Evolutionary conservation across 768 basidiomycete genomes (phyloP), one percentile per base, ranked within the genome.

Genomic region (Leccinum subgranulosum): DNA sequence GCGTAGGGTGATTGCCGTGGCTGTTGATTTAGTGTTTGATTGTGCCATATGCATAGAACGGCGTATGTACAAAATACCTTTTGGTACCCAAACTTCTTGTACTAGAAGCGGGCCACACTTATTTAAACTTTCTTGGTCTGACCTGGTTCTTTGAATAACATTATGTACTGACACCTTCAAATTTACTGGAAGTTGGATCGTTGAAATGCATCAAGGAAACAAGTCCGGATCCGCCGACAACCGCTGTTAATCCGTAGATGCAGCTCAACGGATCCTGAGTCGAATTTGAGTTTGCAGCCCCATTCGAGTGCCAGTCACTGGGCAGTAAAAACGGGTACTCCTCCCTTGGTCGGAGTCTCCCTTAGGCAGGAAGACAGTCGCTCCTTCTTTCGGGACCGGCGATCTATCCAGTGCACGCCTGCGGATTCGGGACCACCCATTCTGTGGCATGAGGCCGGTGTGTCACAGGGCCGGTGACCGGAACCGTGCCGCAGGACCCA

Each of bases 1-100:
- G 53, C 64, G 29, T 71, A 62, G 36, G 27, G 19, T 10, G 10
- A 19, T 21, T 41, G 10, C 11, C n/a, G 10, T 41, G 17, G 9
- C 39, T 41, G 10, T 41, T n/a, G 39, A 27, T 23, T 5, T 45
- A 12, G 8, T 23, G 19, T 12, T 19, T 23, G 15, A 7, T 53
- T 2, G 33, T 39, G 10, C 39, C n/a, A 1, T n/a, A 43, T 43
- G 41, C 11, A 21, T 39, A 7, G 17, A 39, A 9, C 0, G 15
- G 36, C 15, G 36, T n/a, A 39, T n/a, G 3, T n/a, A 39, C 36
- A 39, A 39, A 6, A 17, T 4, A 39, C 17, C 17, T 3, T 39
- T n/a, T 8, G 17, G 8, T 9, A 17, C 8, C 36, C 34, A 34
- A 17, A 39, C 9, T n/a, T 39, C 36, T 39, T 39, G 36, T 4